Base-by-base conservation (phyloP, 768 basidiomycete species). In the Fibroporia radiculosa region DNA sequence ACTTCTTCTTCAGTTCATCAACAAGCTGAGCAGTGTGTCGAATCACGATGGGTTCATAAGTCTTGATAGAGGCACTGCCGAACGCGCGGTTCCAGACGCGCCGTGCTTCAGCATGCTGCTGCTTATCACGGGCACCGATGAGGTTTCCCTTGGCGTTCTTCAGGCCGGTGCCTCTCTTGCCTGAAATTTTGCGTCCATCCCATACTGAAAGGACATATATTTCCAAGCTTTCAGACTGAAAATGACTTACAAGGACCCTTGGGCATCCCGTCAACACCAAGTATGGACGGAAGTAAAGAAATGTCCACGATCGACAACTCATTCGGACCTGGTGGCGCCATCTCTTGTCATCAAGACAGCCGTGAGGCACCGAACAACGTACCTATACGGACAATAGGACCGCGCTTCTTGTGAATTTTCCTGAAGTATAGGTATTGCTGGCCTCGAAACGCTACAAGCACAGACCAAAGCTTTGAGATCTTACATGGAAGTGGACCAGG, bases 41-140 rank as follows among this genome's bases (percentile, higher is more conserved):
- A 5, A 56, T 55, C 10, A 74, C 54, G 16, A 66, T 61, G 1
- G 47, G 56, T 48, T 71, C 63, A 47, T 74, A 75, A 10, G 62
- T 66, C 50, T 71, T 71, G 14, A 74, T 45, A 5, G 70, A 67
- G 4, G 61, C 48, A 14, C 63, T 56, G 40, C 57, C 66, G 50
- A 75, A 68, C 0, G 61, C 73, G 32, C 66, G 64, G 23, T 66
- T 60, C 73, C 73, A 74, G 1, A 64, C 62, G 40, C 59, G 65
- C 29, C 73, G 63, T 14, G 69, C 64, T 23, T 63, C 66, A 0
- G 61, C 55, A 39, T 73, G 72, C 16, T 66, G 63, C 6, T 54
- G 55, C 13, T 62, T 53, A 47, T 72, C 63, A 6, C 62, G 62
- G 10, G 63, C 42, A 4, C 52, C 54, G 29, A 72, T 62, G 29